Evolutionary conservation across 2,329 filamentous ascomycete species (phyloP), one percentile per base, ranked within the genome.

Genomic region (Colletotrichum echinochloae): DNA sequence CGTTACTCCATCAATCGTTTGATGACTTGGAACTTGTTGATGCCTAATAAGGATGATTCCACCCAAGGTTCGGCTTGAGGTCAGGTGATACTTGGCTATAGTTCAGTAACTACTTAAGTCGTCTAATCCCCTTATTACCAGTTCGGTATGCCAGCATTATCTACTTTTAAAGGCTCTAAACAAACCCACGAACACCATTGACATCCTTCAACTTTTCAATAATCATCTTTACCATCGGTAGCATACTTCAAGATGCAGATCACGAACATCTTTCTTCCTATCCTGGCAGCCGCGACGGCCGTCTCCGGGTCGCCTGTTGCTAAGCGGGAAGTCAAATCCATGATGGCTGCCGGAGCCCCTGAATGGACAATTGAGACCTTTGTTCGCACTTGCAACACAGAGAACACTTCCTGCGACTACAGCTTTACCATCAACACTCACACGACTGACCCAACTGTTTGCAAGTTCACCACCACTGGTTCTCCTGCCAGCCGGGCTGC

Each of bases 281-380:
- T 81, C 44, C 81, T 83, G 5, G 76, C 79, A 35, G 70, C 76
- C 54, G 66, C 73, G 30, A 74, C 73, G 26, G 74, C 75, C 70
- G 60, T 66, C 59, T 61, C 54, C 26, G 68, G 49, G 39, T 69
- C 59, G 14, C 65, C 64, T 12, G 44, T 68, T 6, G 30, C 46
- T 26, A 71, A 71, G 59, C 65, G 65, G 9, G 63, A 67, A 35
- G 71, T 72, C 55, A 81, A 78, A 75, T 84, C 84, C 79, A 70
- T 70, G 67, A 83, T 83, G 81, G 79, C 80, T 61, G 56, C 77
- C 28, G 55, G 73, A 37, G 76, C 81, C 12, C 73, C 81, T 12
- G 73, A 83, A 68, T 85, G 83, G 84, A 83, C 80, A 71, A 81
- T 86, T 73, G 74, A 80, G 72, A 65, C 74, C 74, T 72, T 83